phyloP scores from a whole-genome alignment of 139 green algal genomes.

The Zygnema circumcarinatum region DNA sequence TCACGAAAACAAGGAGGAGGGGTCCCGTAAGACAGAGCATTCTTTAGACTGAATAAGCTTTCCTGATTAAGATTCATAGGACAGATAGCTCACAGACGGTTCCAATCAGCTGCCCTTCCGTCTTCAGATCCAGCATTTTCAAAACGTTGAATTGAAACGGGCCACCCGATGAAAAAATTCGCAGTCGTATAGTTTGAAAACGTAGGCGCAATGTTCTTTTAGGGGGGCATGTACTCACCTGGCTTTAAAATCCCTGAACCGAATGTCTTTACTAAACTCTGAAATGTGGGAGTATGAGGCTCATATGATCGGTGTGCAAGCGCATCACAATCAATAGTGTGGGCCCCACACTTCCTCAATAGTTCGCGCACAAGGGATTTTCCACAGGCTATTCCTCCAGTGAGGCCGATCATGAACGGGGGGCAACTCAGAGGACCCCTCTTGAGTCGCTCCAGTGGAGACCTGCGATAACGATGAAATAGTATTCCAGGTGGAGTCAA shows the following conservation, averaged over 20 bases:
- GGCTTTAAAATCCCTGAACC: conserved; percentile 7
- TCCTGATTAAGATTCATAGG: too few relatives aligned
- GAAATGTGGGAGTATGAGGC: conserved; percentile 20
- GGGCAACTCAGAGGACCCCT: conserved; percentile 6
- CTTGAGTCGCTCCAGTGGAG: conserved; percentile 3
- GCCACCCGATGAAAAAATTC: too few relatives aligned
- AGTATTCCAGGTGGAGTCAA: background rate
- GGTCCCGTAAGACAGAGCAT: too few relatives aligned
- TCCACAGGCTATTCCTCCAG: conserved; percentile 40
- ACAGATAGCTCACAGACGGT: too few relatives aligned
- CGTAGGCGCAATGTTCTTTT: too few relatives aligned
- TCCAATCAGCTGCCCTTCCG: too few relatives aligned
- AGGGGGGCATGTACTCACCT: too few relatives aligned
- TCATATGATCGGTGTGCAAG: conserved; percentile 33
- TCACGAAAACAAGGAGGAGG: conserved; percentile 10
- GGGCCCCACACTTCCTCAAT: background rate
- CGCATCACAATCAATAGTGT: conserved; percentile 29
- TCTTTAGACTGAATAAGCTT: too few relatives aligned
- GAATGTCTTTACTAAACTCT: conserved; percentile 9
- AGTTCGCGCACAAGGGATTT: conserved; percentile 32
- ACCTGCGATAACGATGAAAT: background rate
- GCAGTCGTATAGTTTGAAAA: too few relatives aligned
- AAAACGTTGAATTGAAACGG: too few relatives aligned
- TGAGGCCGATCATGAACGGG: conserved; percentile 47
- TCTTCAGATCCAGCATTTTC: too few relatives aligned